Conservation (phyloP, 345 rosid species). For the Hibiscus mutabilis region DNA sequence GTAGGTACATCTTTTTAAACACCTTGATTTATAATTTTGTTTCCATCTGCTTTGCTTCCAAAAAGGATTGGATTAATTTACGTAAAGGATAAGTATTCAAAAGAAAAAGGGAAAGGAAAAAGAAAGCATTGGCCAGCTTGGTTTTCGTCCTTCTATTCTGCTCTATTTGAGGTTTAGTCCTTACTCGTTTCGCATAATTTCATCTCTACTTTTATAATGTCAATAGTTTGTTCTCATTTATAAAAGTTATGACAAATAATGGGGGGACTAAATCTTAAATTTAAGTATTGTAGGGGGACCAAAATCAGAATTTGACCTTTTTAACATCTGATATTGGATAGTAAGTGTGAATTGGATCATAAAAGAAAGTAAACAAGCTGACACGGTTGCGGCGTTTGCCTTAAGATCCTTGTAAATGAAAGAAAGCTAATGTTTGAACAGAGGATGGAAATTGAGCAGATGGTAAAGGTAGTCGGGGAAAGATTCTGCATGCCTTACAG, state of each 20-base stretch:
- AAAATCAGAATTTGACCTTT: not conserved
- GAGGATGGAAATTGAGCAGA: constrained; percentile 10
- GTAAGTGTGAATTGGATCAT: not conserved
- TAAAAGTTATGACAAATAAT: too few species aligned
- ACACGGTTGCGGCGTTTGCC: not conserved
- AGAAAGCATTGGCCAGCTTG: not conserved
- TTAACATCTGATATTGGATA: not conserved
- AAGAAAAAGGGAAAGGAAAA: not conserved
- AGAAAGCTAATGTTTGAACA: not conserved
- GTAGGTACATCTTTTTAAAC: not conserved
- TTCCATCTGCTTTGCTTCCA: constrained; percentile 3
- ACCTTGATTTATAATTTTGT: not conserved
- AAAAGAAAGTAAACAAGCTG: not conserved
- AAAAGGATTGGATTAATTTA: not conserved
- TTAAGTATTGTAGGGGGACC: not conserved
- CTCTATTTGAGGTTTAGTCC: not conserved
- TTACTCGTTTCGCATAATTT: not conserved
- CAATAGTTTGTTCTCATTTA: not conserved
- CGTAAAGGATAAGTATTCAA: constrained; percentile 4
- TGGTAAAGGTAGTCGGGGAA: constrained; percentile 45
- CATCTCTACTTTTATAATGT: not conserved
- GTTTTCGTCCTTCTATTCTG: not conserved
- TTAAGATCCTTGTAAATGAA: not conserved
- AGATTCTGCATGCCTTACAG: constrained; percentile 55
- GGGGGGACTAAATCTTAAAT: not conserved